A percentile compares a stretch with the other conserved stretches of the same genome.
Evolutionary conservation across 2,329 filamentous ascomycete species (phyloP).

Genomic region (Fusarium chaquense): DNA sequence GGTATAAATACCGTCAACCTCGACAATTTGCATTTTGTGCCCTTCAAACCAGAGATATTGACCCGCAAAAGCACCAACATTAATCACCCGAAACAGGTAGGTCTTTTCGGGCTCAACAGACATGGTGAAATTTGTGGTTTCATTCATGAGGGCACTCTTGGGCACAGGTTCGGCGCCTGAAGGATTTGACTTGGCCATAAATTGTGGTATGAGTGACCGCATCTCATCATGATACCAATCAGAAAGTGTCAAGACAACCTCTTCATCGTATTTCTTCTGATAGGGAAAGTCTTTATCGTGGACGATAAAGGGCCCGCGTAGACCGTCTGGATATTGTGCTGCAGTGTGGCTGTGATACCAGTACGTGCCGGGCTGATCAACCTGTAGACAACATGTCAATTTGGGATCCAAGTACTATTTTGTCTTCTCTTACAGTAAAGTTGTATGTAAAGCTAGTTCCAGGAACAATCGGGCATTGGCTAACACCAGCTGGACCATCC

Average conservation of each 20-base stretch:
- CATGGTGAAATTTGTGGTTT: slow-evolving; percentile 71
- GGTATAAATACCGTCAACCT: slow-evolving; percentile 79
- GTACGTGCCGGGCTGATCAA: slow-evolving; percentile 77
- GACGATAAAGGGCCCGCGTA: slow-evolving; percentile 73
- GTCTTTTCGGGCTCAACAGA: slow-evolving; percentile 74
- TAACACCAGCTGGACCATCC: slow-evolving; percentile 76
- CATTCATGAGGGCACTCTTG: slow-evolving; percentile 76
- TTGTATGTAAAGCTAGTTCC: slow-evolving; percentile 76
- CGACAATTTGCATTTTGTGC: slow-evolving; percentile 76
- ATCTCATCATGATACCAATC: slow-evolving; percentile 78
- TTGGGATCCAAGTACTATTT: background rate
- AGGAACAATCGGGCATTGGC: slow-evolving; percentile 75
- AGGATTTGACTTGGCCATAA: slow-evolving; percentile 67
- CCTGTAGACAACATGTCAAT: slow-evolving; percentile 51
- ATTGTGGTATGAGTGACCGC: slow-evolving; percentile 58
- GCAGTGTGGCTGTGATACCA: slow-evolving; percentile 81
- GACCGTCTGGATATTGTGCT: slow-evolving; percentile 77
- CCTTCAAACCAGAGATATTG: slow-evolving; percentile 76
- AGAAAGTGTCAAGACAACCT: slow-evolving; percentile 72
- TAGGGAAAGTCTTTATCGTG: slow-evolving; percentile 73
- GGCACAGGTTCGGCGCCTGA: slow-evolving; percentile 75
- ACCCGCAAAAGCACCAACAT: slow-evolving; percentile 77
- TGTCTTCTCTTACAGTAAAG: slow-evolving; percentile 66
- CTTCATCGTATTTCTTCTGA: slow-evolving; percentile 68
- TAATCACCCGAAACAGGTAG: slow-evolving; percentile 78